phyloP scores from a whole-genome alignment of 2,329 filamentous ascomycete genomes.

The Diaporthe destruens region DNA sequence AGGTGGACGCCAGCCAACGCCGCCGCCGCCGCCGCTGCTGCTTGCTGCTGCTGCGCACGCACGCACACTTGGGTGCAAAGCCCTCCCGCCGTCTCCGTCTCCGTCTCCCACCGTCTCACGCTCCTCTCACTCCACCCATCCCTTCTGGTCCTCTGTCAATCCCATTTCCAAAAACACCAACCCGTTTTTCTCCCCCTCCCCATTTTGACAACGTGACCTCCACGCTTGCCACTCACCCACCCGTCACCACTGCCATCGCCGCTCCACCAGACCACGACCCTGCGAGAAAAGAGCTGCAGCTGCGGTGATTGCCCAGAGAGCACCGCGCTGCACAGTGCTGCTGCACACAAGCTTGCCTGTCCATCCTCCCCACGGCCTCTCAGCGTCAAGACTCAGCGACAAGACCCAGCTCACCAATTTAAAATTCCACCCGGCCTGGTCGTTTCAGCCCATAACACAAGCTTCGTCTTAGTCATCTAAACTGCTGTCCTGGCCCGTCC shows the following conservation, averaged over 20 bases:
- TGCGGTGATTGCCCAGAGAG: constrained; percentile 1
- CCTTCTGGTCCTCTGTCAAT: constrained; percentile 10
- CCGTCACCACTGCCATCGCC: background rate
- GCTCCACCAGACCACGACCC: background rate
- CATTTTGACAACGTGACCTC: constrained; percentile 16
- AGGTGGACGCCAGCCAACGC: constrained; percentile 24
- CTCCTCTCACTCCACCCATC: constrained; percentile 17
- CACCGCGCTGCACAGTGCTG: background rate
- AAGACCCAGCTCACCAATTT: background rate
- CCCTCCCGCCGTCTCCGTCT: background rate
- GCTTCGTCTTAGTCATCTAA: constrained; percentile 9
- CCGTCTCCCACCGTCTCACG: constrained; percentile 2
- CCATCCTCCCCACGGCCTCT: background rate
- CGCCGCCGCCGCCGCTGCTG: too few species aligned
- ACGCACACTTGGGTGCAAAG: constrained; percentile 1
- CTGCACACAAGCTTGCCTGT: constrained; percentile 2
- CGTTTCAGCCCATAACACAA: constrained; percentile 28
- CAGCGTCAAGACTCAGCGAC: constrained; percentile 9
- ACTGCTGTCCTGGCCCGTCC: background rate
- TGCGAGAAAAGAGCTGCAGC: background rate
- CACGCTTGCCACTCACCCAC: background rate
- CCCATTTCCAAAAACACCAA: constrained; percentile 20
- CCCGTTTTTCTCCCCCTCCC: background rate
- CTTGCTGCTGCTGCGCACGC: background rate
- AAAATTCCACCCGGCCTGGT: background rate